These are phyloP conservation scores for Thelephora ganbajun DNA, from an alignment of 768 basidiomycete genomes.

Conservation along the genomic window DNA sequence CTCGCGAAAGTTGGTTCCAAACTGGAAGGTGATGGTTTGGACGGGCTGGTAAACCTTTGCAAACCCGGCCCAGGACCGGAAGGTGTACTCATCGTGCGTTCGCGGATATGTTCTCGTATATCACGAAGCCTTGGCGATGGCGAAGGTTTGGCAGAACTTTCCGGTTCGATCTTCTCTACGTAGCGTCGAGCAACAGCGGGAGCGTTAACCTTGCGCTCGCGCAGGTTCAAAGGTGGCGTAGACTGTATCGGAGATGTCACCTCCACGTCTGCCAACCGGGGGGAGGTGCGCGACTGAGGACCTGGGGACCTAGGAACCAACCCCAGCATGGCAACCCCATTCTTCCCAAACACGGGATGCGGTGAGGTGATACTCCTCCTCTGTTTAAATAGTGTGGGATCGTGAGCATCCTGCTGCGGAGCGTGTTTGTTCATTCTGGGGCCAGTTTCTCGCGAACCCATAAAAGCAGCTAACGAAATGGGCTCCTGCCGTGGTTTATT, in stretches of 20 bases:
- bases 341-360: conserved; percentile 66
- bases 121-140: neutral
- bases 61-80: neutral
- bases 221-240: conserved; percentile 8
- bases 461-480: conserved; percentile 70
- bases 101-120: neutral
- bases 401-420: conserved; percentile 54
- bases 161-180: neutral
- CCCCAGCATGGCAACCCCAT: conserved; percentile 67
- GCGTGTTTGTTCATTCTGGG: conserved; percentile 61
- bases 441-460: conserved; percentile 65
- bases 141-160: neutral
- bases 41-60: too few relatives aligned
- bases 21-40: too few relatives aligned
- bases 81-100: neutral
- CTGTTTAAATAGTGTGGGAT: conserved; percentile 55
- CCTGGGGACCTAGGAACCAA: conserved; percentile 19
- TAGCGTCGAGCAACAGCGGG: conserved; percentile 14
- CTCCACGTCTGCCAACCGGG: conserved; percentile 20
- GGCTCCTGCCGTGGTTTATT: conserved; percentile 20
- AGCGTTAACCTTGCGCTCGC: conserved; percentile 40
- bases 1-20: too few relatives aligned
- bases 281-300: neutral
- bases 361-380: conserved; percentile 31
- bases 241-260: neutral